Conservation (phyloP, 768 basidiomycete genomes). For the Rhodotorula graminis region DNA sequence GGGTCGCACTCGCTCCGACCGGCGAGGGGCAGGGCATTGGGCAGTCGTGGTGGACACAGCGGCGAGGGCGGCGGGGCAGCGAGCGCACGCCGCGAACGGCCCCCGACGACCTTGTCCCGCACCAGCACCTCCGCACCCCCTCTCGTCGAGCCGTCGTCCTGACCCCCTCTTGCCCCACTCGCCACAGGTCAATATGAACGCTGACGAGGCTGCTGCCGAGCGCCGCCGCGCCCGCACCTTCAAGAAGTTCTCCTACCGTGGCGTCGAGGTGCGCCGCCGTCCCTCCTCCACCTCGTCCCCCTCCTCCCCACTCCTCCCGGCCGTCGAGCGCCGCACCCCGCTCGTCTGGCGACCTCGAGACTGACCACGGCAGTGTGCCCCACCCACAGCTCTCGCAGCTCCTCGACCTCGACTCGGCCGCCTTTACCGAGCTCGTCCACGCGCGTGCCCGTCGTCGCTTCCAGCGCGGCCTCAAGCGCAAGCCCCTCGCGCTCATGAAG, state of each 20-base stretch:
- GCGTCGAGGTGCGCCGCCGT: constrained; percentile 59
- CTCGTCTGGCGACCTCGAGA: neutral
- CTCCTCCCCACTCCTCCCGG: neutral
- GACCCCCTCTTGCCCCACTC: neutral
- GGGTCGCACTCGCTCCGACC: too few relatives aligned
- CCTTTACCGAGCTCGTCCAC: constrained; percentile 73
- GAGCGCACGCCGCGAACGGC: neutral
- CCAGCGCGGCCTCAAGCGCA: constrained; percentile 97
- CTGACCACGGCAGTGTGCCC: neutral
- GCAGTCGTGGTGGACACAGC: too few relatives aligned
- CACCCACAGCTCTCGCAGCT: constrained; percentile 74
- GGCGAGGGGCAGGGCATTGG: too few relatives aligned
- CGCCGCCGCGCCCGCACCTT: constrained; percentile 85
- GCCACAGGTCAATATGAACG: constrained; percentile 66
- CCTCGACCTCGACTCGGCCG: constrained; percentile 90
- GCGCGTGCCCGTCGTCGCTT: constrained; percentile 97
- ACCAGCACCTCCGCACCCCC: neutral
- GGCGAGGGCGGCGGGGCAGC: too few relatives aligned
- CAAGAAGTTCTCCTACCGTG: constrained; percentile 98
- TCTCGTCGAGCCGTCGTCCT: neutral
- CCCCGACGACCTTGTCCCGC: too few relatives aligned
- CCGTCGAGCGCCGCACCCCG: neutral
- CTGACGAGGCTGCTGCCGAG: constrained; percentile 92
- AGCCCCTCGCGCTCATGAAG: constrained; percentile 97
- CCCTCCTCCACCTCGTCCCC: neutral